phyloP scores from a whole-genome alignment of 2,329 filamentous ascomycete species.

The Shiraia sp. region DNA sequence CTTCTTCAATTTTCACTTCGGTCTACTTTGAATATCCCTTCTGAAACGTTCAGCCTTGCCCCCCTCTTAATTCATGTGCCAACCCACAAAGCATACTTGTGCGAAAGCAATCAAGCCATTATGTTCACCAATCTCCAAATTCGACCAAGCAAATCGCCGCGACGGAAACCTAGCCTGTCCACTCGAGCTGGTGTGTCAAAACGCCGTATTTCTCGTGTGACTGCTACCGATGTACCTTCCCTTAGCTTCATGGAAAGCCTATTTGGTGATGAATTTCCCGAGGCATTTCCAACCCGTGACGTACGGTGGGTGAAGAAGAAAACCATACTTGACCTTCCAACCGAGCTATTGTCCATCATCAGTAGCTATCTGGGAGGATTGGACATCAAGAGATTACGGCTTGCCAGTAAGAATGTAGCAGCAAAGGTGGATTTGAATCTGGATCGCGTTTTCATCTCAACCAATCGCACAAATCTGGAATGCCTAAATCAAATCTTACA shows the following conservation, averaged over 20 bases:
- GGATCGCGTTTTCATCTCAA: conserved; percentile 47
- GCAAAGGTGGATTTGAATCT: conserved; percentile 31
- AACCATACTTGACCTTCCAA: conserved; percentile 22
- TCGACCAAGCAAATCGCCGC: conserved; percentile 21
- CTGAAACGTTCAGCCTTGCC: not conserved
- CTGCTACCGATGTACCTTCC: conserved; percentile 23
- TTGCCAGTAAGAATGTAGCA: conserved; percentile 18
- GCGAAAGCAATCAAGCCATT: too few relatives aligned
- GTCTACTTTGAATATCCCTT: not conserved
- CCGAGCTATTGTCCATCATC: conserved; percentile 21
- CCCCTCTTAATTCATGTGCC: not conserved
- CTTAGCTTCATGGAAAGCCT: conserved; percentile 28
- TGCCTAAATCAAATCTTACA: conserved; percentile 45
- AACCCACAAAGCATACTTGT: not conserved
- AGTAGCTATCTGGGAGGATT: conserved; percentile 17
- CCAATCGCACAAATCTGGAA: conserved; percentile 46
- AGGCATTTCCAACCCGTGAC: conserved; percentile 16
- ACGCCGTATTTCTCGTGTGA: conserved; percentile 22
- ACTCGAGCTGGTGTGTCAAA: conserved; percentile 26
- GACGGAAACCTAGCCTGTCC: conserved; percentile 25
- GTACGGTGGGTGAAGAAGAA: conserved; percentile 11
- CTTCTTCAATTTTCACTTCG: conserved; percentile 1
- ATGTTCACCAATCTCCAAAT: conserved; percentile 26
- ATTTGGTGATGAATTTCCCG: conserved; percentile 31
- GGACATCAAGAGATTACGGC: conserved; percentile 27